Evolutionary conservation across 2,329 filamentous ascomycete genomes (phyloP).

Genomic region (Aureobasidium vineae): DNA sequence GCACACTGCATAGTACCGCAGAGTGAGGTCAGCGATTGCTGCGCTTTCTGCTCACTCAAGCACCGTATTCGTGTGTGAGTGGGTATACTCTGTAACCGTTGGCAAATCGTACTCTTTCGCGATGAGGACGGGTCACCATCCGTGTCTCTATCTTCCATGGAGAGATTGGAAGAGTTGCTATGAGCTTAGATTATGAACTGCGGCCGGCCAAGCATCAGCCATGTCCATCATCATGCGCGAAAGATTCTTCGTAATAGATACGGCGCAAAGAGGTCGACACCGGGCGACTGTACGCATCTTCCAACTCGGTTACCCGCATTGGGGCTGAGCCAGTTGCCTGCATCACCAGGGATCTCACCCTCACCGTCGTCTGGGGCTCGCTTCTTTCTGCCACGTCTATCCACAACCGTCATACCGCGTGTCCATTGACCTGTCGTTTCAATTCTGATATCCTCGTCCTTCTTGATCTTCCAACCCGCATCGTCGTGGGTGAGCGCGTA

Average conservation of each 20-base stretch:
- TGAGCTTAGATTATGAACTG: neutral
- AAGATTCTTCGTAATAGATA: slow-evolving; percentile 36
- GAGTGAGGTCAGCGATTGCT: slow-evolving; percentile 16
- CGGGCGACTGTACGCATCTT: slow-evolving; percentile 68
- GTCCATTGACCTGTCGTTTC: slow-evolving; percentile 96
- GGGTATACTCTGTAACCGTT: neutral
- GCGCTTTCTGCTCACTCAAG: neutral
- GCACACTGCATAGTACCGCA: neutral
- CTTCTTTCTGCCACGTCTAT: slow-evolving; percentile 63
- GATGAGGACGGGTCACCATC: neutral
- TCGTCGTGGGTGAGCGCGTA: slow-evolving; percentile 33
- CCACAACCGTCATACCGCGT: slow-evolving; percentile 82
- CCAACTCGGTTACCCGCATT: slow-evolving; percentile 76
- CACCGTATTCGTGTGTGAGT: neutral
- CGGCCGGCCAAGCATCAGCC: slow-evolving; percentile 1
- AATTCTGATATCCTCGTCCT: slow-evolving; percentile 76
- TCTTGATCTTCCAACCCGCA: slow-evolving; percentile 40
- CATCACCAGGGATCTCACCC: slow-evolving; percentile 65
- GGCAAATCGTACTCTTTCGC: neutral
- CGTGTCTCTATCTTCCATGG: neutral
- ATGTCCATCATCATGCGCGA: slow-evolving; percentile 21
- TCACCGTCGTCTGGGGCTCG: slow-evolving; percentile 48
- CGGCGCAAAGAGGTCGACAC: slow-evolving; percentile 51
- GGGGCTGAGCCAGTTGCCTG: slow-evolving; percentile 69
- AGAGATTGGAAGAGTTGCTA: neutral